phyloP scores from a whole-genome alignment of 2,329 filamentous ascomycete species.

The Hypoxylon sp. region DNA sequence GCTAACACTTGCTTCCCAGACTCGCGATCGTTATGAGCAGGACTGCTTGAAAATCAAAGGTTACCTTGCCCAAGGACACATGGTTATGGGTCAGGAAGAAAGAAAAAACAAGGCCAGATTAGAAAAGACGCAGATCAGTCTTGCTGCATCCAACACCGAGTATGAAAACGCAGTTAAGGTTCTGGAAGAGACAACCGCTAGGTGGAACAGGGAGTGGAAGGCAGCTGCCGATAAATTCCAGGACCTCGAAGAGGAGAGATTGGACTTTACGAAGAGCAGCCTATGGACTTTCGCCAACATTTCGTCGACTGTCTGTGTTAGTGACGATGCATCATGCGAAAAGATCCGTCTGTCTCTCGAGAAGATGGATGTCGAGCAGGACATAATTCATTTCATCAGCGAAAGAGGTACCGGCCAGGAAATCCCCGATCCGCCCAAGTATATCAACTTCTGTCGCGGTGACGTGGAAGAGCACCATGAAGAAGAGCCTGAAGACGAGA shows the following conservation, averaged over 20 bases:
- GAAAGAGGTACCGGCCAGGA: constrained; percentile 94
- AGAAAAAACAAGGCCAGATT: constrained; percentile 98
- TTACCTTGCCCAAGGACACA: constrained; percentile 97
- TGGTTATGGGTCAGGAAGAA: constrained; percentile 99
- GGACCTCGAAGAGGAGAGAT: constrained; percentile 95
- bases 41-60: constrained; percentile 99
- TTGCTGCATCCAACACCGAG: constrained; percentile 90
- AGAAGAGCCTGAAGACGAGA: constrained; percentile 82
- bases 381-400: constrained; percentile 89
- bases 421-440: constrained; percentile 96
- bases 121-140: constrained; percentile 97
- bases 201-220: constrained; percentile 99
- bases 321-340: constrained; percentile 95
- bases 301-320: constrained; percentile 96
- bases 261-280: constrained; percentile 98
- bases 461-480: constrained; percentile 86
- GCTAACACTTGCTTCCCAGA: constrained; percentile 61
- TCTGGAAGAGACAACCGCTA: constrained; percentile 91
- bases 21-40: constrained; percentile 94
- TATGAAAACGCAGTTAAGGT: constrained; percentile 95
- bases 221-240: constrained; percentile 98
- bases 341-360: constrained; percentile 95
- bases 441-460: constrained; percentile 98
- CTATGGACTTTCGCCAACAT: constrained; percentile 99
- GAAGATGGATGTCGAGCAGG: constrained; percentile 96